Conservation (phyloP, 2,329 filamentous ascomycete genomes). For the Pseudopithomyces maydicus region DNA sequence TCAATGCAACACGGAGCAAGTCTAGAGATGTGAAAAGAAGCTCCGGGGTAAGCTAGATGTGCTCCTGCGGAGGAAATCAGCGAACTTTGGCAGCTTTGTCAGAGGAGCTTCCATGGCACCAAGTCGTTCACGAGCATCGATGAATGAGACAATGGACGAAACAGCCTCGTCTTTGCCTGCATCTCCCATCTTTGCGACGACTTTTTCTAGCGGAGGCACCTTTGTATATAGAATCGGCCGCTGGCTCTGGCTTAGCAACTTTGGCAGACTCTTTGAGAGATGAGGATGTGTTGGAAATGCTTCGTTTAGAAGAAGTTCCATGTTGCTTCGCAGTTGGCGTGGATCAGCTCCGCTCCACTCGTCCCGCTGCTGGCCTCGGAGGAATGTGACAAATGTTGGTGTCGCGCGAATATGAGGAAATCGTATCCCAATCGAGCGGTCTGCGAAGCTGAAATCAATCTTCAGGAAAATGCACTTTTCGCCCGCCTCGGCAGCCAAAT, state of each 20-base stretch:
- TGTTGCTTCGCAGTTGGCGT: slow-evolving; percentile 69
- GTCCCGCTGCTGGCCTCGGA: slow-evolving; percentile 75
- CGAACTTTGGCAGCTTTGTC: slow-evolving; percentile 71
- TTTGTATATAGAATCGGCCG: slow-evolving; percentile 79
- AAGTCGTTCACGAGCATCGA: slow-evolving; percentile 64
- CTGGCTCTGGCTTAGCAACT: slow-evolving; percentile 65
- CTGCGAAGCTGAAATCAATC: slow-evolving; percentile 74
- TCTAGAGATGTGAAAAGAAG: slow-evolving; percentile 83
- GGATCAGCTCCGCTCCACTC: slow-evolving; percentile 81
- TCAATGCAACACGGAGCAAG: slow-evolving; percentile 76
- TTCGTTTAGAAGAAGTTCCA: slow-evolving; percentile 75
- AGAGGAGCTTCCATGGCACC: slow-evolving; percentile 70
- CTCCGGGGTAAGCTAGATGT: slow-evolving; percentile 65
- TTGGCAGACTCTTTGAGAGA: slow-evolving; percentile 70
- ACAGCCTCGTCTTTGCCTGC: slow-evolving; percentile 65
- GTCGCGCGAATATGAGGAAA: slow-evolving; percentile 67
- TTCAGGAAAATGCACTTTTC: slow-evolving; percentile 76
- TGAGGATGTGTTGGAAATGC: slow-evolving; percentile 79
- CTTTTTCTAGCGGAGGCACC: slow-evolving; percentile 79
- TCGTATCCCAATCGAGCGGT: slow-evolving; percentile 68
- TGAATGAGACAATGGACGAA: slow-evolving; percentile 69
- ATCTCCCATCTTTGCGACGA: slow-evolving; percentile 76
- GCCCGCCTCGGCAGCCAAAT: slow-evolving; percentile 75
- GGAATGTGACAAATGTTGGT: slow-evolving; percentile 86
- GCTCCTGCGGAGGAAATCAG: slow-evolving; percentile 63